Evolutionary conservation across 176 grass and related monocot species (phyloP).

Genomic region (Sorghum bicolor): DNA sequence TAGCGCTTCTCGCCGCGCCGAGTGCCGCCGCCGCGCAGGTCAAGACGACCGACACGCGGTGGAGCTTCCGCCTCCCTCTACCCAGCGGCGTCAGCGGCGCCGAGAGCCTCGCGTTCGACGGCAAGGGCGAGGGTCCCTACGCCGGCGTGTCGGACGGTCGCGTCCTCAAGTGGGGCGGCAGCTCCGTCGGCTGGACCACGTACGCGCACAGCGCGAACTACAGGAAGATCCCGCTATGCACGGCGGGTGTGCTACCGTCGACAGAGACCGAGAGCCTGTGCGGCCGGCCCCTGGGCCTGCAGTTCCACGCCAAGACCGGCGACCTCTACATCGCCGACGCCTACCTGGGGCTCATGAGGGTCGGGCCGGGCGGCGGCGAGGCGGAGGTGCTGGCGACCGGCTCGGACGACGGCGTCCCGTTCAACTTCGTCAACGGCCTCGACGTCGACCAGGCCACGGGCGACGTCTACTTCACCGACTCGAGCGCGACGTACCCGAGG

Average conservation of each 20-base stretch:
- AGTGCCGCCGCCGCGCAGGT: neutral
- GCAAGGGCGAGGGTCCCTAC: constrained; percentile 14
- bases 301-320: no score
- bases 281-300: no score
- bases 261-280: no score
- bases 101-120: constrained; percentile 23
- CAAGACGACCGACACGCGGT: constrained; percentile 29
- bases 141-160: constrained; percentile 62
- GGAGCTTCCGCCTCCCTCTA: constrained; percentile 7
- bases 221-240: constrained; percentile 10
- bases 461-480: constrained; percentile 54
- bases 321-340: no score
- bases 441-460: constrained; percentile 68
- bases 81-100: constrained; percentile 28
- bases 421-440: constrained; percentile 61
- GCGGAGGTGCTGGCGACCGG: neutral
- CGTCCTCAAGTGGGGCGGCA: constrained; percentile 54
- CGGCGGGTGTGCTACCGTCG: no score
- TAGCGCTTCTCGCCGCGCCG: neutral
- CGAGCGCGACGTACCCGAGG: neutral
- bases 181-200: constrained; percentile 30
- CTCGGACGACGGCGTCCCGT: constrained; percentile 50
- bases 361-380: no score
- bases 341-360: no score
- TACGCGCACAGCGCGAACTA: constrained; percentile 35